A percentile compares a stretch with the other conserved stretches of the same genome.
These are phyloP conservation scores for Dictyostelium purpureum DNA, from an alignment of 78 protist genomes.

Conservation along the genomic window DNA sequence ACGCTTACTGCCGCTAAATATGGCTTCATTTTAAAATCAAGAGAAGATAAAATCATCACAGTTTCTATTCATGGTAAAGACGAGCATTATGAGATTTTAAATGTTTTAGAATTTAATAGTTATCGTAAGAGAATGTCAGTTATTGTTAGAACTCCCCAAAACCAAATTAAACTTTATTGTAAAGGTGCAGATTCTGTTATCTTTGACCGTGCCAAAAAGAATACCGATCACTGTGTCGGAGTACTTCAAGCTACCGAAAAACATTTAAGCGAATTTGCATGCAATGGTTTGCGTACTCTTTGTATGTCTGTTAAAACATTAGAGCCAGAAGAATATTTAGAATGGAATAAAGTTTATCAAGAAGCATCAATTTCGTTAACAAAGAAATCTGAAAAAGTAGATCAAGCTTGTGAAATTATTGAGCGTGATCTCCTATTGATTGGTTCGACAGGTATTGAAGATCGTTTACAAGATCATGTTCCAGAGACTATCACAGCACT, in stretches of 20 bases:
- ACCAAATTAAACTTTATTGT: slow-evolving; percentile 62
- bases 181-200: slow-evolving; percentile 95
- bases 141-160: slow-evolving; percentile 41
- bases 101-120: slow-evolving; percentile 46
- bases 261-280: slow-evolving; percentile 83
- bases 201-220: slow-evolving; percentile 18
- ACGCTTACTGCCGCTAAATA: slow-evolving; percentile 50
- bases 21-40: slow-evolving; percentile 54
- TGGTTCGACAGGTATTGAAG: slow-evolving; percentile 93
- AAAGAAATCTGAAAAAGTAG: slow-evolving; percentile 85
- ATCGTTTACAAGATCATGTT: slow-evolving; percentile 87
- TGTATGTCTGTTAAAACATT: slow-evolving; percentile 83
- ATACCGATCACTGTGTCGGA: not conserved
- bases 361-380: slow-evolving; percentile 64
- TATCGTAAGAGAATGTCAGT: slow-evolving; percentile 86
- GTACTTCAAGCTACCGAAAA: slow-evolving; percentile 55
- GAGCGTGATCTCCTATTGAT: slow-evolving; percentile 78
- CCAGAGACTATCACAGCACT: slow-evolving; percentile 82
- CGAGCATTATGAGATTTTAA: slow-evolving; percentile 37
- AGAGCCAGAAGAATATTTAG: slow-evolving; percentile 36
- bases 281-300: slow-evolving; percentile 93
- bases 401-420: slow-evolving; percentile 81
- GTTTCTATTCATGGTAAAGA: slow-evolving; percentile 29
- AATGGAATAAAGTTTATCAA: slow-evolving; percentile 65
- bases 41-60: slow-evolving; percentile 50